These are phyloP conservation scores for Triticum timopheevii DNA, from an alignment of 176 grass and related monocot genomes.

Conservation along the genomic window DNA sequence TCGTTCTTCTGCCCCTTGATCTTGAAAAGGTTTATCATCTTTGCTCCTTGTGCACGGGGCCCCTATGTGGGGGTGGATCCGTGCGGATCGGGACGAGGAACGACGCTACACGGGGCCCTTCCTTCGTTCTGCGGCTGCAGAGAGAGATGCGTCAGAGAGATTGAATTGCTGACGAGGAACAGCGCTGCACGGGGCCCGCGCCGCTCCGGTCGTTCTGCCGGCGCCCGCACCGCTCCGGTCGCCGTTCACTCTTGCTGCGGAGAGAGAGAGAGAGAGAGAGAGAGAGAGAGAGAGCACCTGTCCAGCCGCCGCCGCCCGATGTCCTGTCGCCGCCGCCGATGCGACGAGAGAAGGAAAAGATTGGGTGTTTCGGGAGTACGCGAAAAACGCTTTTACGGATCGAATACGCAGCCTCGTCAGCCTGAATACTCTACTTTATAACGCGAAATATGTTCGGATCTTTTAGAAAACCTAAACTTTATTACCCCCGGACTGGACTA, in stretches of 20 bases:
- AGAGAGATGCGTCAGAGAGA: neutral
- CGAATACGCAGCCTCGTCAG: neutral
- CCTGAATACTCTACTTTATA: neutral
- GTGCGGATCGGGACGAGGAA: neutral
- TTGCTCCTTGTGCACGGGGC: neutral
- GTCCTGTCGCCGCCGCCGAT: neutral
- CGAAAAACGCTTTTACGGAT: neutral
- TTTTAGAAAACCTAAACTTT: neutral
- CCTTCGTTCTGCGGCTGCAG: neutral
- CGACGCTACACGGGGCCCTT: neutral
- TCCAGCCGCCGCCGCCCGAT: too few relatives aligned
- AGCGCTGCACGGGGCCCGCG: too few relatives aligned
- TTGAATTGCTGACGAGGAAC: too few relatives aligned
- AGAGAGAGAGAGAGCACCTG: neutral
- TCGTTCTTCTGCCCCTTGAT: slow-evolving; percentile 59
- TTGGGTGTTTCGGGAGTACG: neutral
- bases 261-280: neutral
- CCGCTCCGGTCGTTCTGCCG: too few relatives aligned
- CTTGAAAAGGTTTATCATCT: slow-evolving; percentile 69
- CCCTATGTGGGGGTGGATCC: neutral
- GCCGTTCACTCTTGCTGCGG: neutral
- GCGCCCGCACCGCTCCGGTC: neutral
- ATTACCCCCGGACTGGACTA: neutral
- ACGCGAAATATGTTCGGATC: neutral
- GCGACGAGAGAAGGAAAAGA: neutral